phyloP scores from a whole-genome alignment of 352 stramenopile genomes.

The Aphanomyces astaci region DNA sequence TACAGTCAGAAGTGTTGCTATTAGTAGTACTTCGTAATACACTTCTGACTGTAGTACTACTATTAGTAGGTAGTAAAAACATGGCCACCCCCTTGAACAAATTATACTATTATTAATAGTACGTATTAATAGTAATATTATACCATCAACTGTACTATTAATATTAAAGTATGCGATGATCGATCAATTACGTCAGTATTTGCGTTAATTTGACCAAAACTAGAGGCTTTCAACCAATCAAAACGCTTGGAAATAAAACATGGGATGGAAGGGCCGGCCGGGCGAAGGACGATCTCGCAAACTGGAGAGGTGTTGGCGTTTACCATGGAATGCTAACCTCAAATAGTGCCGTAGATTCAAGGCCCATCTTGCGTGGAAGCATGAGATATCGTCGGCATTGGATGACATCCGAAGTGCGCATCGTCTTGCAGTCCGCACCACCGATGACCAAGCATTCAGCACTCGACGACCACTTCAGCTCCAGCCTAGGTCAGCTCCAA shows the following conservation, averaged over 20 bases:
- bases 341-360: neutral
- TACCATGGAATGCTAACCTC: neutral
- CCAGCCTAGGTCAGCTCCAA: neutral
- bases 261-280: neutral
- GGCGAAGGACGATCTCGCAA: neutral
- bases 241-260: neutral
- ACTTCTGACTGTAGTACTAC: too few relatives aligned
- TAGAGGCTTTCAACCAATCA: neutral
- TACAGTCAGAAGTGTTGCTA: too few relatives aligned
- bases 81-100: too few relatives aligned
- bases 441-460: neutral
- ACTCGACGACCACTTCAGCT: neutral
- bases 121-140: too few relatives aligned
- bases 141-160: too few relatives aligned
- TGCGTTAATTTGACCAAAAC: too few relatives aligned
- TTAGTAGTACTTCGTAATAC: too few relatives aligned
- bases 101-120: too few relatives aligned
- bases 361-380: neutral
- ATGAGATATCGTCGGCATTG: neutral
- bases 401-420: neutral
- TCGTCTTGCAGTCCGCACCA: neutral
- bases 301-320: neutral
- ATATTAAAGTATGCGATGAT: too few relatives aligned
- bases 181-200: too few relatives aligned
- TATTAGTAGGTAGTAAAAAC: too few relatives aligned